phyloP scores from a whole-genome alignment of 306 rosid genomes.

The Heteromeles arbutifolia region DNA sequence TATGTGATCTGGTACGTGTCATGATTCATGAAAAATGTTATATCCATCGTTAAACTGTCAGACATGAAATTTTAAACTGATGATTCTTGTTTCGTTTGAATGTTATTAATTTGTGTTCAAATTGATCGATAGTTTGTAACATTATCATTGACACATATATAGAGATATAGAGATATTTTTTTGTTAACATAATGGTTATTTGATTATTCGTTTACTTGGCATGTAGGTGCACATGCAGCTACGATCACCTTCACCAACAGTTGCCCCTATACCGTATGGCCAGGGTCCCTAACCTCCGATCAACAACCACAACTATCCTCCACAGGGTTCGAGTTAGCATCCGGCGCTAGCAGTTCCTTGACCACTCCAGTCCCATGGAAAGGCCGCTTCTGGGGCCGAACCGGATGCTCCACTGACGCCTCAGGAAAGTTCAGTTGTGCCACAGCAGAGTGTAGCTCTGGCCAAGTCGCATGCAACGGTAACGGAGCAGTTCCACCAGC shows the following conservation, averaged over 20 bases:
- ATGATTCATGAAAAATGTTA: too few species aligned
- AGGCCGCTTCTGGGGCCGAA: constrained; percentile 23
- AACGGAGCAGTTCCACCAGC: constrained; percentile 3
- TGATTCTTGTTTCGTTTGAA: too few species aligned
- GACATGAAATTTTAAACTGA: too few species aligned
- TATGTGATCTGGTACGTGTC: too few species aligned
- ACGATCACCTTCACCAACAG: constrained; percentile 11
- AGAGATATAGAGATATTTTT: too few species aligned
- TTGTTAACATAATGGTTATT: too few species aligned
- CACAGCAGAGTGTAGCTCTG: constrained; percentile 21
- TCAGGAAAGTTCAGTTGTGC: constrained; percentile 13
- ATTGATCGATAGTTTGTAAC: too few species aligned
- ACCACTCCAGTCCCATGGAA: constrained; percentile 11
- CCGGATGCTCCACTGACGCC: background rate
- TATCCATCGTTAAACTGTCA: too few species aligned
- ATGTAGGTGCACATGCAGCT: constrained; percentile 35
- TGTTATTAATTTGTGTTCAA: too few species aligned
- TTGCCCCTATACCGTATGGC: constrained; percentile 27
- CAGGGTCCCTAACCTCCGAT: constrained; percentile 21
- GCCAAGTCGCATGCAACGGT: constrained; percentile 1
- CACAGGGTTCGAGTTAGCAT: constrained; percentile 24
- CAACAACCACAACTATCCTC: constrained; percentile 6
- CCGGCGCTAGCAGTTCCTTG: background rate
- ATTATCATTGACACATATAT: too few species aligned
- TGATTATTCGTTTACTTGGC: background rate